Base-by-base conservation (phyloP, 2,329 filamentous ascomycete genomes). In the Microsporum audouinii region DNA sequence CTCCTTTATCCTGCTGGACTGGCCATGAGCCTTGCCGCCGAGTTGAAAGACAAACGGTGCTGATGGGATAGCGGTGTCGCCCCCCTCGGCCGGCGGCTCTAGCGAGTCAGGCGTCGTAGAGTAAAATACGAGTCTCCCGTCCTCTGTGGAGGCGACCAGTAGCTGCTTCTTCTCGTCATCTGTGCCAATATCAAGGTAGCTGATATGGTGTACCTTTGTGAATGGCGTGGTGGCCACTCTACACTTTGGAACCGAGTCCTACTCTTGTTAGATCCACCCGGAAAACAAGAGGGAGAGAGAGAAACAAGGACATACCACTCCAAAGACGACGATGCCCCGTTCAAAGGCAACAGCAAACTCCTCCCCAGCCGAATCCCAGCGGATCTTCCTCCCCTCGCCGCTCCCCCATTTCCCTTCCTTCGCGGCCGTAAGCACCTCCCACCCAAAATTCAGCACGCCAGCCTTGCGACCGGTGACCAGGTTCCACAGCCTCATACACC, bases 401-500 rank as follows among this genome's bases (percentile, higher is more conserved):
- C 84, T 86, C 51, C 85, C 84, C 72, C 87, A 86, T 72, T 84
- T 85, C 49, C 85, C 83, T 76, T 96, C 90, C 53, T 89, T 89
- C 8, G 88, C 83, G 67, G 88, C 84, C 51, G 83, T 79, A 59
- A 97, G 78, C 68, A 94, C 80, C 0, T 86, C 83, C 61, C 83
- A 81, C 65, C 82, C 83, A 72, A 97, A 97, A 71, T 89, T 94
- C 67, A 99, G 77, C 59, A 96, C 91, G 34, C 91, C 90, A 0
- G 91, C 91, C 77, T 96, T 96, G 77, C 92, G 95, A 14, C 91
- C 94, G 2, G 92, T 97, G 66, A 97, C 91, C 65, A 99, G 74
- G 70, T 99, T 97, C 94, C 94, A 99, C 65, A 97, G 75, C 65
- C 94, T 80, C 88, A 99, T 95, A 70, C 87, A 90, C 65, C 85